Percentiles rank a stretch among this genome's conserved stretches.
Conservation (phyloP, 2,329 filamentous ascomycete genomes). For the Calonectria pteridis region DNA sequence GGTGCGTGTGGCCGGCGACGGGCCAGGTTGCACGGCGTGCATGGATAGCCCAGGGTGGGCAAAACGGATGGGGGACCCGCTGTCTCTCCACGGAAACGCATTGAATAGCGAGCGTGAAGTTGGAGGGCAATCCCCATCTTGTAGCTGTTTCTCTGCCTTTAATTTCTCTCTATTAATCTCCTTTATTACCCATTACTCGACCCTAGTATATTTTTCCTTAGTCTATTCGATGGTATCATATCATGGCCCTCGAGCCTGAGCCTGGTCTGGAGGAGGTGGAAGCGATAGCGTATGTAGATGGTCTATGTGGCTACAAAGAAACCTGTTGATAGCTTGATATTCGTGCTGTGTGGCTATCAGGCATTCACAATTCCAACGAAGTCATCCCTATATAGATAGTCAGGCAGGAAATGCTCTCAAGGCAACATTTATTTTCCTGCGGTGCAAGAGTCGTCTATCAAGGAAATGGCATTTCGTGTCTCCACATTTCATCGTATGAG, state of each 20-base stretch:
- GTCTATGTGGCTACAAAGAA: constrained; percentile 33
- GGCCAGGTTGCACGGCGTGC: constrained; percentile 48
- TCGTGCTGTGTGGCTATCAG: background rate
- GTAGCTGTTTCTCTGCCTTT: constrained; percentile 27
- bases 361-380: background rate
- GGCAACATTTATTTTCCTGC: background rate
- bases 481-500: background rate
- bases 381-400: background rate
- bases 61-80: constrained; percentile 1
- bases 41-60: constrained; percentile 48
- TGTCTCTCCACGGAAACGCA: constrained; percentile 50
- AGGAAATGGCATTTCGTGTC: background rate
- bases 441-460: background rate
- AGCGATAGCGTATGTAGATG: constrained; percentile 20
- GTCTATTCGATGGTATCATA: constrained; percentile 13
- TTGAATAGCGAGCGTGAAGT: constrained; percentile 47
- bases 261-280: constrained; percentile 23
- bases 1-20: background rate
- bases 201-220: constrained; percentile 24
- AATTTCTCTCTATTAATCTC: constrained; percentile 16
- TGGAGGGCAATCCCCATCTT: constrained; percentile 37
- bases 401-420: background rate
- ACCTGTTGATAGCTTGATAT: constrained; percentile 30
- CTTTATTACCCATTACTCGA: constrained; percentile 20
- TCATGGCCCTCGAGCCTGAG: constrained; percentile 9